Conservation (phyloP, 495 filamentous ascomycete species). For the Evernia prunastri region DNA sequence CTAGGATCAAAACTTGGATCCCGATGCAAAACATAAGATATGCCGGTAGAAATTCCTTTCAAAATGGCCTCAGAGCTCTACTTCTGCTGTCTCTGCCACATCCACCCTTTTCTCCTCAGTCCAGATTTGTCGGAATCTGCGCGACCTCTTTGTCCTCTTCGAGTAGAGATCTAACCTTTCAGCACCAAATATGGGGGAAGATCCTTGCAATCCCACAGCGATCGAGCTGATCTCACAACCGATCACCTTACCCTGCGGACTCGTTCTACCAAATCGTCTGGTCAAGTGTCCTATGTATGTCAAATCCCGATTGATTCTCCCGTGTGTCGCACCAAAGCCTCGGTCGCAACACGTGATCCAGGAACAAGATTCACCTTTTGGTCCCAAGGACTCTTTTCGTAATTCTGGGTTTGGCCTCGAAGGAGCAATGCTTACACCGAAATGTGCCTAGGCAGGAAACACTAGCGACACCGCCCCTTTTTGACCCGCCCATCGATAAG, state of each 20-base stretch:
- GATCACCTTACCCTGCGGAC: conserved; percentile 23
- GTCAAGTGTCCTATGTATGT: conserved; percentile 27
- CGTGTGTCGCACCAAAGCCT: too few species aligned
- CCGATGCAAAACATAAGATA: background rate
- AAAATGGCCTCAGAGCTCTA: background rate
- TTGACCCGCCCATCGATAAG: conserved; percentile 27
- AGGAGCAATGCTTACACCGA: too few species aligned
- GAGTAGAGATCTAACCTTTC: background rate
- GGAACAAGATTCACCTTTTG: too few species aligned
- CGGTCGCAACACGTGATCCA: too few species aligned
- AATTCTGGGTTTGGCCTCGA: too few species aligned
- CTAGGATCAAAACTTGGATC: background rate
- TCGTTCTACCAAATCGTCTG: conserved; percentile 22
- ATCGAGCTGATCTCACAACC: conserved; percentile 15
- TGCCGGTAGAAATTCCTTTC: background rate
- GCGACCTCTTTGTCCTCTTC: background rate
- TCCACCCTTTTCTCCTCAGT: background rate
- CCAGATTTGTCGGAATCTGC: background rate
- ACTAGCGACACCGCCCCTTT: conserved; percentile 26
- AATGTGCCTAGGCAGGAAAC: conserved; percentile 26
- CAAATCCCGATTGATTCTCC: too few species aligned
- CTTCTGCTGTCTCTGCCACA: background rate
- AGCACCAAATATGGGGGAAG: background rate
- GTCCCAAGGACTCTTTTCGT: too few species aligned
- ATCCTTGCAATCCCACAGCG: conserved; percentile 1